Evolutionary conservation across 768 basidiomycete species (phyloP).

Genomic region (Russula sp.): DNA sequence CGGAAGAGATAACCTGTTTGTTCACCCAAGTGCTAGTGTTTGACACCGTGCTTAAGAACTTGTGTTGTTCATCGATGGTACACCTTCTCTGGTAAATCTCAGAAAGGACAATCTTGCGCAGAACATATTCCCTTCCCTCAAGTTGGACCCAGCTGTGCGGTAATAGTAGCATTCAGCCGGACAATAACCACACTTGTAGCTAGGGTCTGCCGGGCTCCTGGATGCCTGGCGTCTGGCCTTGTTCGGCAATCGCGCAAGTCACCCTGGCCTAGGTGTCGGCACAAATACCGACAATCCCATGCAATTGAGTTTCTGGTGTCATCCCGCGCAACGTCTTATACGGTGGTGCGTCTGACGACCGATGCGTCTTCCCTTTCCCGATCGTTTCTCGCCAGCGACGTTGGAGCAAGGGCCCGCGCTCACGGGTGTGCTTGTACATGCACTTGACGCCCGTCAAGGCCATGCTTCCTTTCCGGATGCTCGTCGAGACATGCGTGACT

Average conservation of each 20-base stretch:
- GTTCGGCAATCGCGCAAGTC: conserved; percentile 36
- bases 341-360: conserved; percentile 42
- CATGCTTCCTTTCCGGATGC: conserved; percentile 73
- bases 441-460: conserved; percentile 68
- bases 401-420: conserved; percentile 31
- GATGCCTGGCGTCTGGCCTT: conserved; percentile 80
- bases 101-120: conserved; percentile 44
- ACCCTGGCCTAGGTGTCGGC: conserved; percentile 39
- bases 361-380: conserved; percentile 35
- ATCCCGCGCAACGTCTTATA: conserved; percentile 50
- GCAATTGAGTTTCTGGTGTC: conserved; percentile 26
- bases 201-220: conserved; percentile 46
- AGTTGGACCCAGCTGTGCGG: conserved; percentile 20
- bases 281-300: conserved; percentile 35
- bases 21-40: conserved; percentile 67
- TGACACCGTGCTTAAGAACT: conserved; percentile 59
- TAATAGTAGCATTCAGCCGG: conserved; percentile 33
- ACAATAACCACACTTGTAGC: conserved; percentile 39
- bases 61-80: conserved; percentile 50
- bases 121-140: conserved; percentile 58
- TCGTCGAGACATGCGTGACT: conserved; percentile 66
- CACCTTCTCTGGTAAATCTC: conserved; percentile 33
- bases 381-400: conserved; percentile 35
- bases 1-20: conserved; percentile 39
- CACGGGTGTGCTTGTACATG: conserved; percentile 43